Evolutionary conservation across 2,329 filamentous ascomycete species (phyloP).

Genomic region (Hypoxylon sp.): DNA sequence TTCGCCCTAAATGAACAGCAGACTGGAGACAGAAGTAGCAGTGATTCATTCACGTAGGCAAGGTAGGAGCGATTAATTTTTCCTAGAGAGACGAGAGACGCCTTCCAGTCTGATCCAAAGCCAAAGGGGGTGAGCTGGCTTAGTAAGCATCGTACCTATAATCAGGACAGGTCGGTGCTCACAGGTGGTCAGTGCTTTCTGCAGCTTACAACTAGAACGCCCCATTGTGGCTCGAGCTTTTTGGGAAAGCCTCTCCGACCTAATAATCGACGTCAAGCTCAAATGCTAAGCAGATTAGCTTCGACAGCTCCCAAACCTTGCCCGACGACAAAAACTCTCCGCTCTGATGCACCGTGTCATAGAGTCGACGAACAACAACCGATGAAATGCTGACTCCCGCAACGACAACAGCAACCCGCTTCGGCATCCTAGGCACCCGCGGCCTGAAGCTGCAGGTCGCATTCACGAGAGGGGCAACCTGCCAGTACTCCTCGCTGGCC

Average conservation of each 20-base stretch:
- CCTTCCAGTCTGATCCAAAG: no score
- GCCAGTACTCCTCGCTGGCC: conserved; percentile 43
- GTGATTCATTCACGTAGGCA: no score
- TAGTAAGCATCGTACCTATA: not conserved
- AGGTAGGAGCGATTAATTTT: no score
- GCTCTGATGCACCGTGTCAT: conserved; percentile 25
- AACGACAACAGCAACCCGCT: conserved; percentile 46
- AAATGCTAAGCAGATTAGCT: conserved; percentile 30
- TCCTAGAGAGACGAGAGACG: no score
- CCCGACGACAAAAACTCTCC: conserved; percentile 29
- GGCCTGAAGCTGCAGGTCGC: conserved; percentile 49
- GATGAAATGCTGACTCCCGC: conserved; percentile 49
- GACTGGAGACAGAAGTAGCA: not conserved
- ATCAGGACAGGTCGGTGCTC: not conserved
- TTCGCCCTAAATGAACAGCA: not conserved
- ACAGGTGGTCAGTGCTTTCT: conserved; percentile 1
- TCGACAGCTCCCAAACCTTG: conserved; percentile 16
- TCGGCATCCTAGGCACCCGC: conserved; percentile 48
- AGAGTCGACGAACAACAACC: conserved; percentile 18
- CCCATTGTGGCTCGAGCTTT: conserved; percentile 38
- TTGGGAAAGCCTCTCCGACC: conserved; percentile 21
- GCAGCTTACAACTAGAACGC: not conserved
- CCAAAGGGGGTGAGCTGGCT: no score
- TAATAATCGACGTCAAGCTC: conserved; percentile 40
- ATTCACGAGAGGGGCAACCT: conserved; percentile 45